A percentile compares a stretch with the other conserved stretches of the same genome.
These are phyloP conservation scores for Gaillardinia entomophila DNA, from an alignment of 805 yeast genomes.

Conservation along the genomic window DNA sequence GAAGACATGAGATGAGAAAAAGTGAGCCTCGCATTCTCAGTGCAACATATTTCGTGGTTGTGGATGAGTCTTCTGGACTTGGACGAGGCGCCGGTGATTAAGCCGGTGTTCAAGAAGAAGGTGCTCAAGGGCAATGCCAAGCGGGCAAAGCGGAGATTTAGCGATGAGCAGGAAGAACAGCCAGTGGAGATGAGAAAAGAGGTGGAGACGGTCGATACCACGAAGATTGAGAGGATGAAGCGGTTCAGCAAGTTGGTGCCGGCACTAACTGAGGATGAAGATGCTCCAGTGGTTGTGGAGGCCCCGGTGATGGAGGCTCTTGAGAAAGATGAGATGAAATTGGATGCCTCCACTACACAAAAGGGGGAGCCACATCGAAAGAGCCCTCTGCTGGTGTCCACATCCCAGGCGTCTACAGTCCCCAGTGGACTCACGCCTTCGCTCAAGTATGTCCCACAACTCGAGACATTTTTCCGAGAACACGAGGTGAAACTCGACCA, in stretches of 20 bases:
- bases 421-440: not conserved
- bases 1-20: constrained; percentile 23
- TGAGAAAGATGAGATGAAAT: not conserved
- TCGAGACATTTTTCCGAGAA: not conserved
- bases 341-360: too few species aligned
- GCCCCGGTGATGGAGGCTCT: not conserved
- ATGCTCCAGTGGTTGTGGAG: not conserved
- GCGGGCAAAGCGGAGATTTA: not conserved
- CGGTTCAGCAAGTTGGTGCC: too few species aligned
- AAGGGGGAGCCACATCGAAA: too few species aligned
- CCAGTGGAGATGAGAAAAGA: too few species aligned
- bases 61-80: too few species aligned
- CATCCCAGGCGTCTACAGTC: too few species aligned
- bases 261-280: not conserved
- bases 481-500: not conserved
- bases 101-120: constrained; percentile 1
- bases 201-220: not conserved
- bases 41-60: too few species aligned
- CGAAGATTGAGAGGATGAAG: too few species aligned
- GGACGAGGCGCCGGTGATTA: not conserved
- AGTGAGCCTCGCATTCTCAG: too few species aligned
- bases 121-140: not conserved
- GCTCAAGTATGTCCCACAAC: not conserved
- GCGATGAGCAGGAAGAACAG: not conserved
- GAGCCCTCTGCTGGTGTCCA: too few species aligned